phyloP scores from a whole-genome alignment of 139 green algal species.

The Picochlorum sp. region DNA sequence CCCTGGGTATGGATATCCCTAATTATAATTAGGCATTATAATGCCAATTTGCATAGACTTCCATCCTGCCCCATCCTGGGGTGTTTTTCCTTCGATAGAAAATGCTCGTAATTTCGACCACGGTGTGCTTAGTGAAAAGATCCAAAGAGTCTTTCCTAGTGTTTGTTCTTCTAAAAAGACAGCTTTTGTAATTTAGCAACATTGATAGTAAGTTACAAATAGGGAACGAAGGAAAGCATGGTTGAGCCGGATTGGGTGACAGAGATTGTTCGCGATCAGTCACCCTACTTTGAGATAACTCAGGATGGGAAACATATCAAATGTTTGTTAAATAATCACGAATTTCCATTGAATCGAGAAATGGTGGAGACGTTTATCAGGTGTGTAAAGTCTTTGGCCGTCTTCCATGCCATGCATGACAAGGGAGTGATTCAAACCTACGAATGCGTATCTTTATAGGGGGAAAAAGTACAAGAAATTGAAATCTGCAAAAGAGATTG shows the following conservation, averaged over 20 bases:
- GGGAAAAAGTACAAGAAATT: constrained; percentile 30
- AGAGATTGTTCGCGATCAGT: background rate
- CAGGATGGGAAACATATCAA: constrained; percentile 10
- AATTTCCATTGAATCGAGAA: constrained; percentile 1
- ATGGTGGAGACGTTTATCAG: constrained; percentile 16
- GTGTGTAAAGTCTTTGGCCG: background rate
- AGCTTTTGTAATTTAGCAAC: too few relatives aligned
- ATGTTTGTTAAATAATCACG: constrained; percentile 25
- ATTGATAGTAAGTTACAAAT: too few relatives aligned
- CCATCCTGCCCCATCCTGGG: too few relatives aligned
- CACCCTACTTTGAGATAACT: background rate
- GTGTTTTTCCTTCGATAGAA: too few relatives aligned
- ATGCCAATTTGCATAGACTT: too few relatives aligned
- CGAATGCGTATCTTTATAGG: background rate
- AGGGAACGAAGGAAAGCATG: constrained; percentile 1
- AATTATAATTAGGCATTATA: too few relatives aligned
- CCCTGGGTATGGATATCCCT: too few relatives aligned
- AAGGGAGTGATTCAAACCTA: background rate
- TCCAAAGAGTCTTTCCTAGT: too few relatives aligned
- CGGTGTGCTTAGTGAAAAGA: too few relatives aligned
- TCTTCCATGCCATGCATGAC: background rate
- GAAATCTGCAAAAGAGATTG: constrained; percentile 1
- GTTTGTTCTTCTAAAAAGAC: too few relatives aligned
- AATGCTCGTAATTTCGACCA: too few relatives aligned
- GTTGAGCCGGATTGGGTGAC: background rate